A percentile compares a stretch with the other conserved stretches of the same genome.
Conservation (phyloP, 192 early-diverging fungal genomes). For the Thamnidium elegans region DNA sequence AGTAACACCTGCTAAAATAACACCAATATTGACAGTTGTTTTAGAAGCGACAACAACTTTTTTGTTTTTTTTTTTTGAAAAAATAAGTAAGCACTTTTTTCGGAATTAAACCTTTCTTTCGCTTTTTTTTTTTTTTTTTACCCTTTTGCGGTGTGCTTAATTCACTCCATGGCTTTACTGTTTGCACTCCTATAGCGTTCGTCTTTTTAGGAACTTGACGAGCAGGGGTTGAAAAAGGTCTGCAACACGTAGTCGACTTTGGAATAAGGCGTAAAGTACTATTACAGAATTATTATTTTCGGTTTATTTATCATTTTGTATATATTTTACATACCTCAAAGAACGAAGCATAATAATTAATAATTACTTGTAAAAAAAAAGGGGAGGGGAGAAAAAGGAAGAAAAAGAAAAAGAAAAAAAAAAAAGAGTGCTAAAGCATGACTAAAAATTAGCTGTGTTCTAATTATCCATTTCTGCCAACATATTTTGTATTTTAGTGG, state of each 20-base stretch:
- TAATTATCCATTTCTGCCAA: slow-evolving; percentile 7
- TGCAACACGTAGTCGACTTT: background rate
- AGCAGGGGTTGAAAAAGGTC: background rate
- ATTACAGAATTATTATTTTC: no score
- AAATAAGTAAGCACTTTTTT: no score
- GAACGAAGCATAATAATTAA: no score
- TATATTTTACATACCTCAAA: no score
- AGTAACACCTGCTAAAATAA: slow-evolving; percentile 44
- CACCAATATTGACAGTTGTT: slow-evolving; percentile 44
- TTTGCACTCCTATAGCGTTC: background rate
- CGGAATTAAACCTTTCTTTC: no score
- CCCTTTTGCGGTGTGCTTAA: background rate
- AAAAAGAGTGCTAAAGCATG: background rate
- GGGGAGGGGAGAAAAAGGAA: background rate
- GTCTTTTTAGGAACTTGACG: background rate
- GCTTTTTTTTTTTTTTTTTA: background rate
- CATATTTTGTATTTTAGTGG: slow-evolving; percentile 44
- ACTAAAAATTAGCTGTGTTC: background rate
- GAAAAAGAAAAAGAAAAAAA: background rate
- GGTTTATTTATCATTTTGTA: no score
- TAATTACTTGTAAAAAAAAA: background rate
- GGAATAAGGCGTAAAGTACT: background rate
- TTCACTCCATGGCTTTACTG: background rate
- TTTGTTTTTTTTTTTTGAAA: no score
- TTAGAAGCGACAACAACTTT: slow-evolving; percentile 52